Evolutionary conservation across 2,329 filamentous ascomycete genomes (phyloP), one percentile per base, ranked within the genome.

Genomic region (Drechslera avenae): DNA sequence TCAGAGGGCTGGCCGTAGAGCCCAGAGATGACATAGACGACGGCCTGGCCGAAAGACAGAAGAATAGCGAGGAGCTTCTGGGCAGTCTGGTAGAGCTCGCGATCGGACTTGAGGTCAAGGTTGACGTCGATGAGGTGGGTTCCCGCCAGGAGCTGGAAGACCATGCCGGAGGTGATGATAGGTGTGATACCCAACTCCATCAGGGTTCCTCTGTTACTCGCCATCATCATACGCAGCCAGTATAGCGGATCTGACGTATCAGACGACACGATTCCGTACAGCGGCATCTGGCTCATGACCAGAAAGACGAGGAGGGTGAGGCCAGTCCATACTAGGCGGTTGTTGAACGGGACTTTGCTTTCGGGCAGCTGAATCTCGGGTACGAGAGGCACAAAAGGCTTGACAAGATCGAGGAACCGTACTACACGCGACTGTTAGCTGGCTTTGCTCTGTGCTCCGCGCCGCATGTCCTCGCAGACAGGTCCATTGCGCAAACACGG

Each of bases 121-220:
- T 99, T 97, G 83, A 99, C 93, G 76, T 99, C 94, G 79, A 99
- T 97, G 81, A 97, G 89, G 85, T 99, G 94, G 77, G 94, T 99
- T 74, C 94, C 94, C 73, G 94, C 94, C 63, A 99, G 90, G 72
- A 99, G 92, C 87, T 99, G 94, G 86, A 99, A 99, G 72, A 99
- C 91, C 94, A 99, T 99, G 79, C 94, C 94, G 31, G 94, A 97
- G 54, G 94, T 97, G 80, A 99, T 97, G 78, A 99, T 99, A 69
- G 95, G 95, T 18, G 94, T 96, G 69, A 97, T 81, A 82, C 92
- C 91, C 81, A 96, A 75, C 75, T 96, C 92, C 92, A 96, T 96
- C 76, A 96, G 77, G 19, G 92, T 96, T 78, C 92, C 92, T 73
- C 92, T 87, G 78, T 99, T 99, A 88, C 91, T 96, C 73, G 94